These are phyloP conservation scores for Rhodofomes roseus DNA, from an alignment of 1,284 basidiomycete species.

Conservation along the genomic window DNA sequence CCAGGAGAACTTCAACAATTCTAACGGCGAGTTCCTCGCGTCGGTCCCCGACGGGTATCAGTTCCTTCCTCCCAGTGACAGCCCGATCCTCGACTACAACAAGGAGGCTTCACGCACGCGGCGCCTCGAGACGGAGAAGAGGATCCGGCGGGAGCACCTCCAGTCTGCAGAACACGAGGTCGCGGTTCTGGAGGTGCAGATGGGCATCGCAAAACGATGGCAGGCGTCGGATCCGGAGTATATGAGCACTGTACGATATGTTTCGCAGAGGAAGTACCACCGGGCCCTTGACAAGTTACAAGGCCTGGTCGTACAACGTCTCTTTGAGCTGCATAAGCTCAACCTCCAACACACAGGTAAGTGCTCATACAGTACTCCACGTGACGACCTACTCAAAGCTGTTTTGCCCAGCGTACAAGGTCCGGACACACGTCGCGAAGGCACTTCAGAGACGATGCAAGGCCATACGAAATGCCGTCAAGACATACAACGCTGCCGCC, in stretches of 20 bases:
- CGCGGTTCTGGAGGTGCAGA: constrained; percentile 15
- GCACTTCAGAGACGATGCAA: constrained; percentile 19
- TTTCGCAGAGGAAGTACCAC: constrained; percentile 18
- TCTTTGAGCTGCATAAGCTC: constrained; percentile 31
- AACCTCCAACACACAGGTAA: constrained; percentile 25
- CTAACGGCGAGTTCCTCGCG: neutral
- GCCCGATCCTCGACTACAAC: too few relatives aligned
- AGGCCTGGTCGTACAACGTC: constrained; percentile 25
- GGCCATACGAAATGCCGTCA: constrained; percentile 18
- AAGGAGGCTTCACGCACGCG: constrained; percentile 4
- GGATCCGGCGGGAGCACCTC: neutral
- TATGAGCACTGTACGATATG: constrained; percentile 8
- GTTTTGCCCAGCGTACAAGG: constrained; percentile 18
- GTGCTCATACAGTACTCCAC: too few relatives aligned
- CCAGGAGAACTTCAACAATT: neutral
- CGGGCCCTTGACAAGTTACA: constrained; percentile 24
- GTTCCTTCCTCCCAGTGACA: neutral
- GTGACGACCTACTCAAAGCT: too few relatives aligned
- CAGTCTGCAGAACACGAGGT: constrained; percentile 9
- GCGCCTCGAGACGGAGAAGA: constrained; percentile 9
- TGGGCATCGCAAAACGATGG: constrained; percentile 21
- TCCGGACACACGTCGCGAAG: constrained; percentile 23
- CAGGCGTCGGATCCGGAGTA: constrained; percentile 5
- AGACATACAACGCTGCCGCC: constrained; percentile 25
- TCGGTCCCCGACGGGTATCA: neutral